phyloP scores from a whole-genome alignment of 768 basidiomycete genomes.

The Podaxis pistillaris region DNA sequence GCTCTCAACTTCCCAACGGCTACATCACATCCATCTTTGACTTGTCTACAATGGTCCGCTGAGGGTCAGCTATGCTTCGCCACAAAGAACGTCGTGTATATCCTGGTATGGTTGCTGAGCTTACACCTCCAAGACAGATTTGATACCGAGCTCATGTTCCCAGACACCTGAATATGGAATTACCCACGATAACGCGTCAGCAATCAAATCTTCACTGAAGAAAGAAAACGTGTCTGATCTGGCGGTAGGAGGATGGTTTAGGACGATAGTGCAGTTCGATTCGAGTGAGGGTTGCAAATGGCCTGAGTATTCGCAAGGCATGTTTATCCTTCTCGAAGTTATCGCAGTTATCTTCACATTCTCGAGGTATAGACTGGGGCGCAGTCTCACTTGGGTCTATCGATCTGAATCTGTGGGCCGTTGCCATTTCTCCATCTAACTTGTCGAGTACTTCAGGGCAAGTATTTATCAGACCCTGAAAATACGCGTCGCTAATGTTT shows the following conservation, averaged over 20 bases:
- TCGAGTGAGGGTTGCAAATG: conserved; percentile 38
- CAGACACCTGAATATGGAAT: conserved; percentile 79
- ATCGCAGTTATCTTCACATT: background rate
- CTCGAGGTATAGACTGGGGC: conserved; percentile 54
- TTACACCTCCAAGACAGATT: background rate
- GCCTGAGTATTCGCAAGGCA: conserved; percentile 52
- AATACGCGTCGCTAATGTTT: background rate
- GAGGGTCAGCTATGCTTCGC: conserved; percentile 71
- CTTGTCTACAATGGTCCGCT: conserved; percentile 68
- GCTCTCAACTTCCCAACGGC: conserved; percentile 59
- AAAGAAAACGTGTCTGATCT: conserved; percentile 30
- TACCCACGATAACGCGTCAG: conserved; percentile 56
- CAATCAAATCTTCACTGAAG: conserved; percentile 38
- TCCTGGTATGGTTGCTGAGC: conserved; percentile 49
- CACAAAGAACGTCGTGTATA: conserved; percentile 66
- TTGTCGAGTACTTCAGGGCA: conserved; percentile 62
- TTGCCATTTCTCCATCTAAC: conserved; percentile 68
- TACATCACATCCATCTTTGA: conserved; percentile 54
- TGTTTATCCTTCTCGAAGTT: background rate
- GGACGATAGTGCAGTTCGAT: conserved; percentile 68
- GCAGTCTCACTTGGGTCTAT: conserved; percentile 69
- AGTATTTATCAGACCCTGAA: conserved; percentile 12
- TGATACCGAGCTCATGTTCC: conserved; percentile 6
- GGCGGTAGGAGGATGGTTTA: conserved; percentile 60
- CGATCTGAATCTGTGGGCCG: conserved; percentile 57